Conservation (phyloP, 2,329 filamentous ascomycete genomes). For the Stachybotrys echinatus region DNA sequence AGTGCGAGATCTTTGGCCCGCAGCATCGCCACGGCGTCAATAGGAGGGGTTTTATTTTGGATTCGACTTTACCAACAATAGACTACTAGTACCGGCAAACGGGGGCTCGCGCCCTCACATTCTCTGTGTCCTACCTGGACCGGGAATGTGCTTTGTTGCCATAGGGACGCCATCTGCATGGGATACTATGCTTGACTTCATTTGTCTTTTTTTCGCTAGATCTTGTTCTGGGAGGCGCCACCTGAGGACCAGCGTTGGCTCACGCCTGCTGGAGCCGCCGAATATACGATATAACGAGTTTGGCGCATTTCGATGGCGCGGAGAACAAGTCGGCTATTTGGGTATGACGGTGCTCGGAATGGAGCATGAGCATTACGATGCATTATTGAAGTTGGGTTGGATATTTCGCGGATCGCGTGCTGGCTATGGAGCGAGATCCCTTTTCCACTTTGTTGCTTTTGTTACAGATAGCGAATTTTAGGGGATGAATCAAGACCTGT, state of each 20-base stretch:
- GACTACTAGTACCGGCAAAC: constrained; percentile 30
- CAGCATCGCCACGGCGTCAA: constrained; percentile 9
- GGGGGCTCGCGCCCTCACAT: constrained; percentile 28
- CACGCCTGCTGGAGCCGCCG: background rate
- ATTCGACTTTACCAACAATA: constrained; percentile 23
- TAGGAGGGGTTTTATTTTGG: constrained; percentile 15
- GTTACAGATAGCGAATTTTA: background rate
- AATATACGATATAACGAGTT: background rate
- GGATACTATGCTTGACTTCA: constrained; percentile 8
- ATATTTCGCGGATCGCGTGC: background rate
- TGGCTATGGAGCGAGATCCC: background rate
- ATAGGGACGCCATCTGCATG: constrained; percentile 18
- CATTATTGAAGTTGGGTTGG: background rate
- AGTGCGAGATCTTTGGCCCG: background rate
- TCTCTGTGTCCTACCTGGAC: constrained; percentile 14
- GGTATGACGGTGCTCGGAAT: background rate
- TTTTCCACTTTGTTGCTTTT: background rate
- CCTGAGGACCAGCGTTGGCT: background rate
- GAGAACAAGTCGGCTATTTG: background rate
- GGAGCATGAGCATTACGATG: background rate
- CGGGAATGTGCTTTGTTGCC: constrained; percentile 24
- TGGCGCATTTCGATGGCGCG: background rate
- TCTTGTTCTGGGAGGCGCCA: constrained; percentile 3
- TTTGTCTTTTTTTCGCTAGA: constrained; percentile 2
- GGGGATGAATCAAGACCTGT: background rate